phyloP scores from a whole-genome alignment of 2,329 filamentous ascomycete genomes.

The Immersiporthe knoxdaviesiana region DNA sequence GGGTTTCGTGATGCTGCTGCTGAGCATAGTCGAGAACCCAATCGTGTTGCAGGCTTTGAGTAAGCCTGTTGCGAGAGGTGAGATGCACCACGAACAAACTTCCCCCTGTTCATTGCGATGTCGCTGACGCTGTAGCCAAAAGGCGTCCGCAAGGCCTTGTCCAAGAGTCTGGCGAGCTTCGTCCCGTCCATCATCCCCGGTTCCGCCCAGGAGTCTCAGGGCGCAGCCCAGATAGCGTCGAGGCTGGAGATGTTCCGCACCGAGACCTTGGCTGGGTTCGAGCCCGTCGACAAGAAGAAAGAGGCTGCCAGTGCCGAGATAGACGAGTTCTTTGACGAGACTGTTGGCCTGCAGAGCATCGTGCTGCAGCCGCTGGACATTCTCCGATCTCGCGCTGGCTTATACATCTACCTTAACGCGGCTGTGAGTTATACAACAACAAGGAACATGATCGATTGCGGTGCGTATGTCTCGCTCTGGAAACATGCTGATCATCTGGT shows the following conservation, averaged over 20 bases:
- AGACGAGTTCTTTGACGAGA: constrained; percentile 61
- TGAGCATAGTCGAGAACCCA: constrained; percentile 64
- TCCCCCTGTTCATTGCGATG: constrained; percentile 32
- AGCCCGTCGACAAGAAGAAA: constrained; percentile 58
- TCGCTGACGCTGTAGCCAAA: constrained; percentile 10
- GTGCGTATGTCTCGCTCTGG: background rate
- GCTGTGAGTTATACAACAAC: constrained; percentile 63
- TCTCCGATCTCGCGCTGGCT: constrained; percentile 75
- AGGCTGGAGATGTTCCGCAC: constrained; percentile 62
- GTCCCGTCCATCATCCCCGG: constrained; percentile 59
- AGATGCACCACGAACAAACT: constrained; percentile 24
- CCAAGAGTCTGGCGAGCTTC: constrained; percentile 56
- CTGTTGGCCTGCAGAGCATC: constrained; percentile 58
- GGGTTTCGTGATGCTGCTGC: constrained; percentile 65
- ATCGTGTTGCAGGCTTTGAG: constrained; percentile 58
- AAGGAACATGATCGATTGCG: background rate
- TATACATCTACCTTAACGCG: constrained; percentile 85
- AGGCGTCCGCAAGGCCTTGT: constrained; percentile 54
- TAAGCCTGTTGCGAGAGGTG: constrained; percentile 58
- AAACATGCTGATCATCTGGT: constrained; percentile 1
- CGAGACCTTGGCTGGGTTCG: constrained; percentile 58
- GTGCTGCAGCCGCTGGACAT: constrained; percentile 67
- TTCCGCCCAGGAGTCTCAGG: constrained; percentile 31
- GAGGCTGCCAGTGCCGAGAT: constrained; percentile 54
- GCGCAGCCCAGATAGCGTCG: constrained; percentile 55